These are phyloP conservation scores for Russula ochroleuca DNA, from an alignment of 768 basidiomycete species.

Conservation along the genomic window DNA sequence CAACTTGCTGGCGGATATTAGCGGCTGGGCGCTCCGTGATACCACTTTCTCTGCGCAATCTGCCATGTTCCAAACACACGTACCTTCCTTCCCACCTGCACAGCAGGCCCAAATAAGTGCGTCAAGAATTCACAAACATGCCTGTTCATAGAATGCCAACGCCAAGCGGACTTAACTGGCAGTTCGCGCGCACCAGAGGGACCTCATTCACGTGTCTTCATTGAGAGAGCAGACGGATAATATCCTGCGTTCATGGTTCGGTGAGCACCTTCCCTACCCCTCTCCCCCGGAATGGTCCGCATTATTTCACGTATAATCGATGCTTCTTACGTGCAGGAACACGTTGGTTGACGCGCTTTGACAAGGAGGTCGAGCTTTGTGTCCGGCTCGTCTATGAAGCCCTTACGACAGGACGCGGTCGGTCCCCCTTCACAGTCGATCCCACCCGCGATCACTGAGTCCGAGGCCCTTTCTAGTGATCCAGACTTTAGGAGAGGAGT, in stretches of 20 bases:
- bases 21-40: neutral
- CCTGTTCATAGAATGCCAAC: slow-evolving; percentile 25
- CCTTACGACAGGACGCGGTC: slow-evolving; percentile 71
- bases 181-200: slow-evolving; percentile 86
- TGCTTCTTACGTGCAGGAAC: slow-evolving; percentile 50
- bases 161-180: slow-evolving; percentile 19
- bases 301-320: slow-evolving; percentile 13
- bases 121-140: slow-evolving; percentile 33
- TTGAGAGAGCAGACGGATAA: slow-evolving; percentile 72
- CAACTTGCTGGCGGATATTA: neutral
- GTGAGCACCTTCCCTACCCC: slow-evolving; percentile 38
- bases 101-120: slow-evolving; percentile 85
- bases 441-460: slow-evolving; percentile 16
- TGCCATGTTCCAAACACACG: slow-evolving; percentile 13
- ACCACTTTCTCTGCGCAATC: neutral
- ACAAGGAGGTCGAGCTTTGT: slow-evolving; percentile 69
- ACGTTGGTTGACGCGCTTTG: slow-evolving; percentile 74
- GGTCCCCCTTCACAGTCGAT: slow-evolving; percentile 23
- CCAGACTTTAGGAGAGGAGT: slow-evolving; percentile 89
- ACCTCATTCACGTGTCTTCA: slow-evolving; percentile 69
- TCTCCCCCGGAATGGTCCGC: neutral
- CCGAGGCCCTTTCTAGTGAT: slow-evolving; percentile 43
- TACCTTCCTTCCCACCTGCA: slow-evolving; percentile 57
- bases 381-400: slow-evolving; percentile 70
- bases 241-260: slow-evolving; percentile 73